Evolutionary conservation across 805 yeast genomes (phyloP), one percentile per base, ranked within the genome.

Genomic region (Scheffersomyces coipomensis): DNA sequence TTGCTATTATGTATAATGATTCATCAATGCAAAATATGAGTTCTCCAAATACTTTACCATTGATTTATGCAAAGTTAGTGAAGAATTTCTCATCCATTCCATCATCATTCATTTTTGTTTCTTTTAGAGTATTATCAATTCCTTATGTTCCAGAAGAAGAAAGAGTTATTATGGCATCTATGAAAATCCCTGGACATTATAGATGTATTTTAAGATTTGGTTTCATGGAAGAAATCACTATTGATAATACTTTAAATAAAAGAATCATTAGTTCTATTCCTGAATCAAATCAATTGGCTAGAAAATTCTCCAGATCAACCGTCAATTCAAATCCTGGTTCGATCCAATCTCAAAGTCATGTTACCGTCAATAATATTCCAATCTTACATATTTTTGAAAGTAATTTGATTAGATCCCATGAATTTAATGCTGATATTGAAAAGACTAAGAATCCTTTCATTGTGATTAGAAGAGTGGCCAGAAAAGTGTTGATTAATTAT

Each of bases 181-280:
- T 71, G 41, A 64, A 61, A 27, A 48, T 71, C 19, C 62, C 68
- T 2, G 78, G 79, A 1, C 73, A 74, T 46, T 72, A 70, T 57
- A 58, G 75, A 42, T 75, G 79, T 42, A 58, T 75, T 12, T 46
- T 76, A 5, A 58, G 76, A 18, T 75, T 66, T 41, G 81, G 81
- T 2, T 77, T 75, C 52, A 71, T 71, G 74, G 75, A 72, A 29
- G 52, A 52, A n/a, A 51, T 58, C 9, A 33, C 29, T 25, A 46
- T 60, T 18, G 57, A 54, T 39, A 27, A 43, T 12, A 46, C 39
- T 3, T 45, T 59, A 35, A 49, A 46, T 24, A 35, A 48, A 12
- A 40, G 33, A 21, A 60, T 62, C 6, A 43, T 60, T 33, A 37
- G 40, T 18, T 29, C 52, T 12, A 40, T 60, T 31, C 55, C 60